Evolutionary conservation across 495 filamentous ascomycete species (phyloP).

Genomic region (Neurospora sp.): DNA sequence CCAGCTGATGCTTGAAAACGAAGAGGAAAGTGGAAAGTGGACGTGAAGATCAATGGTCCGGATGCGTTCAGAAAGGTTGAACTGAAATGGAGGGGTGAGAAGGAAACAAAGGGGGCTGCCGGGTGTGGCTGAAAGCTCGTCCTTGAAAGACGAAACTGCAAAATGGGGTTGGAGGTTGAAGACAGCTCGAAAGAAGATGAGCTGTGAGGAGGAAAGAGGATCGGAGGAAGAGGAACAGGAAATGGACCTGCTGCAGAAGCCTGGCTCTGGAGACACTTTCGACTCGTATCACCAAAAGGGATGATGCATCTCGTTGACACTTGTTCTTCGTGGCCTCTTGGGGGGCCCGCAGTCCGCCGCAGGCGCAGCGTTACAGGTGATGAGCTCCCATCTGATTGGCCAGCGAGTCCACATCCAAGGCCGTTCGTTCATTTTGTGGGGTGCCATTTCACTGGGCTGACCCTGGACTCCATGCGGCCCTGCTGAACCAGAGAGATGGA

Average conservation of each 20-base stretch:
- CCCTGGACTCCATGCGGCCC: background rate
- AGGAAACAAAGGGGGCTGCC: background rate
- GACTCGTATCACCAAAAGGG: background rate
- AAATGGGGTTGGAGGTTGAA: background rate
- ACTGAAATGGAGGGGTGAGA: background rate
- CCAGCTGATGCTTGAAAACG: conserved; percentile 7
- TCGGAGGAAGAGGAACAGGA: background rate
- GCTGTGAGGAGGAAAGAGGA: background rate
- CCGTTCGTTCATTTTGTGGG: background rate
- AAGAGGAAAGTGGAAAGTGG: background rate
- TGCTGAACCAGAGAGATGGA: background rate
- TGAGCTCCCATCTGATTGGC: background rate
- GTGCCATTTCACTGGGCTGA: background rate
- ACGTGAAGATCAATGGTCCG: background rate
- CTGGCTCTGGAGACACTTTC: background rate
- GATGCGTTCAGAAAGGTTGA: background rate
- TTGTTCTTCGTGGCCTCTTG: background rate
- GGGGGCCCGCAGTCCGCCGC: background rate
- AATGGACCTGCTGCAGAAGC: background rate
- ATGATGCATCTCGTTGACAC: background rate
- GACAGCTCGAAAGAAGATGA: background rate
- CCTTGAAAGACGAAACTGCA: background rate
- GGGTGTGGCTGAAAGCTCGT: background rate
- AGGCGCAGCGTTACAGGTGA: background rate
- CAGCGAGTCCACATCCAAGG: background rate